These are phyloP conservation scores for Calvatia gigantea DNA, from an alignment of 768 basidiomycete species.

Conservation along the genomic window DNA sequence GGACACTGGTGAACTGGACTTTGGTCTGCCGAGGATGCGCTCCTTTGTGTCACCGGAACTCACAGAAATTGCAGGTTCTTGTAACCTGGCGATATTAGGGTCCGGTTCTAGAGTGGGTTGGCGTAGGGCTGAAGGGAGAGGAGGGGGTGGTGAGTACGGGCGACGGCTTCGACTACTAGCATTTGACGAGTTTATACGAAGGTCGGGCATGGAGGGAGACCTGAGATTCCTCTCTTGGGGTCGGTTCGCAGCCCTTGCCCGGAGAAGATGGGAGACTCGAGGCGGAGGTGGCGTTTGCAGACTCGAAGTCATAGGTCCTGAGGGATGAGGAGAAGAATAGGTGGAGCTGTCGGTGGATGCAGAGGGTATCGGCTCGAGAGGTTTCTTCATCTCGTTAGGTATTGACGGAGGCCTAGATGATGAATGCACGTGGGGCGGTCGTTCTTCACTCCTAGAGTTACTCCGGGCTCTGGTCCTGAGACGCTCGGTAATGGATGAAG, in stretches of 20 bases:
- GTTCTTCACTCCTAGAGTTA: neutral
- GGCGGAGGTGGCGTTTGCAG: neutral
- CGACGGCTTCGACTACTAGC: neutral
- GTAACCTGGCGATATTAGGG: neutral
- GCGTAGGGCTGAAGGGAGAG: neutral
- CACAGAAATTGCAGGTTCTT: neutral
- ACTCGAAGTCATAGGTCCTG: neutral
- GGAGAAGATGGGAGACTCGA: neutral
- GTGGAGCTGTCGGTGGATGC: neutral
- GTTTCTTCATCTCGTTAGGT: neutral
- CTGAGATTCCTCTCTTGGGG: neutral
- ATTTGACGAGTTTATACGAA: neutral
- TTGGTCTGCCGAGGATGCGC: neutral
- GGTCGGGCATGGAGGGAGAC: conserved; percentile 9
- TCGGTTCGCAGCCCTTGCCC: neutral
- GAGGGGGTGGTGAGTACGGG: neutral
- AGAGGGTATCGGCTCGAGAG: neutral
- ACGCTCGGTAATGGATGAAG: neutral
- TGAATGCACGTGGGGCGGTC: neutral
- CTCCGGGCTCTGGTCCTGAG: neutral
- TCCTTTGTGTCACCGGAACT: too few species aligned
- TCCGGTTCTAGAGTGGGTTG: neutral
- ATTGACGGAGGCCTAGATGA: neutral
- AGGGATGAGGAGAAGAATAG: neutral
- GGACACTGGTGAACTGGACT: neutral